These are phyloP conservation scores for Blastomyces percursus DNA, from an alignment of 2,329 filamentous ascomycete genomes.

Conservation along the genomic window DNA sequence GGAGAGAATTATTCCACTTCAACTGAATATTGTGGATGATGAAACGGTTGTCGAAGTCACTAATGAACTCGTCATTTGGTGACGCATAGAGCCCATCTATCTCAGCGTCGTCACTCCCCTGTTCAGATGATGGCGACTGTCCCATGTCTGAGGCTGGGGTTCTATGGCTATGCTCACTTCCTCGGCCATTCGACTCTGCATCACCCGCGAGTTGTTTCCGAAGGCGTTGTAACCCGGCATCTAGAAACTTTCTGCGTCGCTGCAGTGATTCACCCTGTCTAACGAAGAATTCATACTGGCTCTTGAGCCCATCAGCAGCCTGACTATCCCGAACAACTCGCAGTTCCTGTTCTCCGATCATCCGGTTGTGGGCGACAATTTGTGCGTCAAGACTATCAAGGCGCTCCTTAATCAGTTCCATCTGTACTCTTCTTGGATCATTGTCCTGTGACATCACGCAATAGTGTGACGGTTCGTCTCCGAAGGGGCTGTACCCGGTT, in stretches of 20 bases:
- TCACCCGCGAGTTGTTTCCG: conserved; percentile 37
- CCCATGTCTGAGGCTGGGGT: conserved; percentile 13
- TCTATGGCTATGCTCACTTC: conserved; percentile 27
- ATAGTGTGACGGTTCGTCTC: conserved; percentile 82
- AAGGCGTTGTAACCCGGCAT: conserved; percentile 47
- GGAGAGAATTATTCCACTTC: conserved; percentile 94
- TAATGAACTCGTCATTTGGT: conserved; percentile 69
- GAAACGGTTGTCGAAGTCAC: conserved; percentile 96
- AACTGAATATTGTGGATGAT: conserved; percentile 95
- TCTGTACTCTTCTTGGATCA: conserved; percentile 80
- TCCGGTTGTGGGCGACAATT: conserved; percentile 60
- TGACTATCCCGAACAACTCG: conserved; percentile 45
- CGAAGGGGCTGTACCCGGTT: conserved; percentile 77
- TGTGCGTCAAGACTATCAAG: conserved; percentile 69
- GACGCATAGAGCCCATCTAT: conserved; percentile 53
- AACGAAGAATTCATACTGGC: conserved; percentile 41
- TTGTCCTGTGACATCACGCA: conserved; percentile 90
- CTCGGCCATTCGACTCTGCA: conserved; percentile 36
- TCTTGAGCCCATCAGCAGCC: conserved; percentile 35
- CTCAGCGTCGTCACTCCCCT: conserved; percentile 45
- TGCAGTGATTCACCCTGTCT: conserved; percentile 47
- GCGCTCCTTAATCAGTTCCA: conserved; percentile 69
- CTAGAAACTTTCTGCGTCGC: conserved; percentile 49
- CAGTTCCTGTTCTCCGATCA: conserved; percentile 65
- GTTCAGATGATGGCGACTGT: conserved; percentile 34